Evolutionary conservation across 2,329 filamentous ascomycete species (phyloP).

Genomic region (Herpotrichia juniperi): DNA sequence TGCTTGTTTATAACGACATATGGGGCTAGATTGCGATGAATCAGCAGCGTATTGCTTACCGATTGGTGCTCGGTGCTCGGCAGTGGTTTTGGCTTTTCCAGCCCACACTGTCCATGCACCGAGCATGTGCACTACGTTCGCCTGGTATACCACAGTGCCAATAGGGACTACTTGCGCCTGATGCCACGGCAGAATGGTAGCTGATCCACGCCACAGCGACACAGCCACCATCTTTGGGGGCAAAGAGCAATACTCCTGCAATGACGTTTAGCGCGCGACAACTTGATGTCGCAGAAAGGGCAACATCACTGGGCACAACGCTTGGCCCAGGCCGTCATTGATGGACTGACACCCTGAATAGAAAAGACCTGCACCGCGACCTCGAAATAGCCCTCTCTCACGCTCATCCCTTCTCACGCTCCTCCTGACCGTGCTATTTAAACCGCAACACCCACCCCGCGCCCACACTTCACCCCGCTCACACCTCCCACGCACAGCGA

Average conservation of each 20-base stretch:
- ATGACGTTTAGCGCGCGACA: constrained; percentile 26
- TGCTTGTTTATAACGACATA: too few relatives aligned
- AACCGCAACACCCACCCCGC: not conserved
- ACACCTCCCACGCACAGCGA: constrained; percentile 2
- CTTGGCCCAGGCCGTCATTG: constrained; percentile 2
- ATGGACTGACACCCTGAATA: not conserved
- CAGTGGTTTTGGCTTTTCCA: too few relatives aligned
- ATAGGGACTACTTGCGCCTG: too few relatives aligned
- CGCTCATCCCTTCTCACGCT: constrained; percentile 3
- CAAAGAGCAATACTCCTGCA: not conserved
- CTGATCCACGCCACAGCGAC: constrained; percentile 3
- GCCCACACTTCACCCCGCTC: not conserved
- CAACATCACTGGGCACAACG: constrained; percentile 6
- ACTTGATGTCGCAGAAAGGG: constrained; percentile 8
- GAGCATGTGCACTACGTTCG: too few relatives aligned
- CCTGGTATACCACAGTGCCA: too few relatives aligned
- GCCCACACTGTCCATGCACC: too few relatives aligned
- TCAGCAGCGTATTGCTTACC: too few relatives aligned
- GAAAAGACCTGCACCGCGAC: constrained; percentile 13
- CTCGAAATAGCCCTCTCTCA: constrained; percentile 12
- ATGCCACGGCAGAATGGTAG: too few relatives aligned
- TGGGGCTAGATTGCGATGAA: too few relatives aligned
- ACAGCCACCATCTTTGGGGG: not conserved
- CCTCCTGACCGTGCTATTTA: constrained; percentile 11
- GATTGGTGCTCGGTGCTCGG: too few relatives aligned